These are phyloP conservation scores for Prosopis cineraria DNA, from an alignment of 306 rosid genomes.

Conservation along the genomic window DNA sequence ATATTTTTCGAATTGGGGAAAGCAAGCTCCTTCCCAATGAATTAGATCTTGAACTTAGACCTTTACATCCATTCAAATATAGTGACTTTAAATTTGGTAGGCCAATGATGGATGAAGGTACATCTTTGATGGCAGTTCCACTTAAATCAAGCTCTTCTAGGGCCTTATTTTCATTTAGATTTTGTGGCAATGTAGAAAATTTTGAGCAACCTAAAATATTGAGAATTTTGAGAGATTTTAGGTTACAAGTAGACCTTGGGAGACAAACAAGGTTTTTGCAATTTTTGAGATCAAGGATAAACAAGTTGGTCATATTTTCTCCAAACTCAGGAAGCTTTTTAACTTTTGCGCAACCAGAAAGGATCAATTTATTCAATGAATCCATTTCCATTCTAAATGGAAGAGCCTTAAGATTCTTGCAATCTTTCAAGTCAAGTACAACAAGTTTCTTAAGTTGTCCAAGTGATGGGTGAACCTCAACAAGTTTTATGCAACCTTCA, in stretches of 20 bases:
- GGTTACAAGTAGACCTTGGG: slow-evolving; percentile 34
- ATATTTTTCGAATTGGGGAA: background rate
- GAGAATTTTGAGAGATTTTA: slow-evolving; percentile 36
- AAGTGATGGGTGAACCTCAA: slow-evolving; percentile 36
- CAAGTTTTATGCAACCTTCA: slow-evolving; percentile 40
- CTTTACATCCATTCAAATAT: background rate
- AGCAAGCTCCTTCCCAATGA: background rate
- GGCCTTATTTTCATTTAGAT: slow-evolving; percentile 17
- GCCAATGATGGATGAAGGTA: slow-evolving; percentile 27
- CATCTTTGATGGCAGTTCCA: slow-evolving; percentile 24
- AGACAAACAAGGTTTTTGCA: slow-evolving; percentile 32
- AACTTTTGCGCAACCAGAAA: slow-evolving; percentile 39
- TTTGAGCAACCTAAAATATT: slow-evolving; percentile 40
- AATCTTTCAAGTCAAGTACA: slow-evolving; percentile 33
- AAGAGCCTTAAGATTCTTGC: slow-evolving; percentile 42
- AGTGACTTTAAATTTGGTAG: background rate
- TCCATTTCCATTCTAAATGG: slow-evolving; percentile 40
- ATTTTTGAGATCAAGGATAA: background rate
- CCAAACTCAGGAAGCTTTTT: slow-evolving; percentile 39
- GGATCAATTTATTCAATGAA: slow-evolving; percentile 29
- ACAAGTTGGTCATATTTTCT: slow-evolving; percentile 26
- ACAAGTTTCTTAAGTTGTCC: slow-evolving; percentile 32
- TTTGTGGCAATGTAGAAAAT: slow-evolving; percentile 23
- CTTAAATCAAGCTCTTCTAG: slow-evolving; percentile 35
- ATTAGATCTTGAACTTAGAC: background rate